These are phyloP conservation scores for Penicillium sp. DNA, from an alignment of 2,329 filamentous ascomycete genomes.

Conservation along the genomic window DNA sequence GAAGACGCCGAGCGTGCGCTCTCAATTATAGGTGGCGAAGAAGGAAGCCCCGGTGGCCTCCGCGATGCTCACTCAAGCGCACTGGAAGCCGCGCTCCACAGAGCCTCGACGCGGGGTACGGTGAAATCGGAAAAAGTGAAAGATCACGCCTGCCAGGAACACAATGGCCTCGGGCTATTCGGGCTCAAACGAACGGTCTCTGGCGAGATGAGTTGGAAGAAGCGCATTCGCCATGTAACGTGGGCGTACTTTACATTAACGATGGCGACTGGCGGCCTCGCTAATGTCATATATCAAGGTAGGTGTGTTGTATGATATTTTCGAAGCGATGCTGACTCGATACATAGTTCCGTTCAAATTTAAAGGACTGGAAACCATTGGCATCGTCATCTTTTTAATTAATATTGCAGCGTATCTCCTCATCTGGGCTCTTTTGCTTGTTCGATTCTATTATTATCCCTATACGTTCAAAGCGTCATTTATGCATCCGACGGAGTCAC, in stretches of 20 bases:
- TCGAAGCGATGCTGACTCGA: constrained; percentile 14
- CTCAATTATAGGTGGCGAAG: constrained; percentile 9
- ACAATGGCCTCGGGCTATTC: constrained; percentile 17
- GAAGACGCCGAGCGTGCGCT: constrained; percentile 42
- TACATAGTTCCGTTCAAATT: constrained; percentile 54
- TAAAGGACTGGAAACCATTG: constrained; percentile 60
- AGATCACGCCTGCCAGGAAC: constrained; percentile 9
- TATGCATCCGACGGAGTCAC: constrained; percentile 73
- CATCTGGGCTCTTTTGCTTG: constrained; percentile 65
- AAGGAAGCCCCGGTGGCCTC: constrained; percentile 12
- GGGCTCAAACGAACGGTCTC: constrained; percentile 19
- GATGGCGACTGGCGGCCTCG: constrained; percentile 63
- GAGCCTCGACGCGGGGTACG: constrained; percentile 21
- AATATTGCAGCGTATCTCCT: constrained; percentile 65
- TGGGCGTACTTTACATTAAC: constrained; percentile 81
- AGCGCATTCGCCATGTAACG: constrained; percentile 63
- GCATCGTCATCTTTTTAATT: constrained; percentile 62
- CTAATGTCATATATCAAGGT: constrained; percentile 62
- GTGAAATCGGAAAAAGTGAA: constrained; percentile 3
- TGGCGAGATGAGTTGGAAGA: constrained; percentile 48
- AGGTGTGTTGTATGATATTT: constrained; percentile 23
- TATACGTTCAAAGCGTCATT: constrained; percentile 72
- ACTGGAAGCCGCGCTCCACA: constrained; percentile 28
- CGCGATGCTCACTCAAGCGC: constrained; percentile 33
- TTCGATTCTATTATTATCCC: constrained; percentile 70